phyloP scores from a whole-genome alignment of 306 rosid species.

The Lotus japonicus region DNA sequence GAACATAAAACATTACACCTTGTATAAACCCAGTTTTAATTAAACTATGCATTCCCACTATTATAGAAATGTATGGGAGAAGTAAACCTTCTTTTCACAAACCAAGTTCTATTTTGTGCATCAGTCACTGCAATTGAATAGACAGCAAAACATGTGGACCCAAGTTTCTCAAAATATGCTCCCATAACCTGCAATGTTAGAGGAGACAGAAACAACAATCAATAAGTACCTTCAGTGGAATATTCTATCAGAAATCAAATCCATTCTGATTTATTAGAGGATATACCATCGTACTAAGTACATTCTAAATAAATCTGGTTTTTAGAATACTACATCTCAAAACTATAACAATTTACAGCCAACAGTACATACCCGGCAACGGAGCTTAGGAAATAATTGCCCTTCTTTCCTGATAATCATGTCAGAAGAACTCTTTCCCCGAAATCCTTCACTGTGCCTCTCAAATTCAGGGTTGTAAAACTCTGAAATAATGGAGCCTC shows the following conservation, averaged over 20 bases:
- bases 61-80: slow-evolving; percentile 18
- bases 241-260: slow-evolving; percentile 7
- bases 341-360: not conserved
- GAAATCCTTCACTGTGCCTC: slow-evolving; percentile 41
- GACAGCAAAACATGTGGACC: slow-evolving; percentile 92
- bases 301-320: not conserved
- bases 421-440: slow-evolving; percentile 55
- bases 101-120: slow-evolving; percentile 80
- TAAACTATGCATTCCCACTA: not conserved
- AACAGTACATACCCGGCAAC: slow-evolving; percentile 72
- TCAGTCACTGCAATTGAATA: slow-evolving; percentile 89
- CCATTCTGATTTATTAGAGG: slow-evolving; percentile 1
- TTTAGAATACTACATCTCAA: not conserved
- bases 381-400: slow-evolving; percentile 68
- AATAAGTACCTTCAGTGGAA: not conserved
- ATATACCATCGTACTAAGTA: not conserved
- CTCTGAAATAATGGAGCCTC: slow-evolving; percentile 63
- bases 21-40: slow-evolving; percentile 6
- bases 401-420: slow-evolving; percentile 47
- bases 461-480: slow-evolving; percentile 54
- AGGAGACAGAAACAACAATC: slow-evolving; percentile 18
- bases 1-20: not conserved
- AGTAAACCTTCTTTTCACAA: slow-evolving; percentile 86
- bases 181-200: slow-evolving; percentile 74
- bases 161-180: slow-evolving; percentile 84